Evolutionary conservation across 2,329 filamentous ascomycete genomes (phyloP).

Genomic region (Reticulascus tulasneorum): DNA sequence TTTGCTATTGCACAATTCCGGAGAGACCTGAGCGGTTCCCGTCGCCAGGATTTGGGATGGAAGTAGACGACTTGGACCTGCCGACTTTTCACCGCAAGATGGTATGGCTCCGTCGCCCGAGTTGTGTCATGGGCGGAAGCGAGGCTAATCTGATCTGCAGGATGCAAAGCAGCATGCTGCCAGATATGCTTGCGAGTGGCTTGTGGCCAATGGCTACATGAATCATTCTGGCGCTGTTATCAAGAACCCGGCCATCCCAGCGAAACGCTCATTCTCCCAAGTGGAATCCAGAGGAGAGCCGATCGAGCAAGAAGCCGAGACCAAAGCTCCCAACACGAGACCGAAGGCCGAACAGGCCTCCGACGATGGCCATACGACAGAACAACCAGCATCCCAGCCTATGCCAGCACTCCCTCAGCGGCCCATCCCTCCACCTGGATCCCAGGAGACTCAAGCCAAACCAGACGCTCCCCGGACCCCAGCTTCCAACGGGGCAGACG

Average conservation of each 20-base stretch:
- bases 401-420: background rate
- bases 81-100: slow-evolving; percentile 45
- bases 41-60: too few relatives aligned
- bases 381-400: background rate
- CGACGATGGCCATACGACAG: slow-evolving; percentile 4
- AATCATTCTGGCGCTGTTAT: slow-evolving; percentile 16
- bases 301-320: background rate
- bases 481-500: slow-evolving; percentile 4
- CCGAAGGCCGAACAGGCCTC: slow-evolving; percentile 11
- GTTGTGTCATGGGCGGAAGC: too few relatives aligned
- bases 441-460: background rate
- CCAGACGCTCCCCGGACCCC: slow-evolving; percentile 4
- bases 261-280: too few relatives aligned
- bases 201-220: slow-evolving; percentile 27
- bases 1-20: too few relatives aligned
- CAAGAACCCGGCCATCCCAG: slow-evolving; percentile 10
- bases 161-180: slow-evolving; percentile 51
- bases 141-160: too few relatives aligned
- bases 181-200: slow-evolving; percentile 40
- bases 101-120: slow-evolving; percentile 21
- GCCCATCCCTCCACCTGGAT: background rate
- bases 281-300: background rate
- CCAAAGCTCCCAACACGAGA: background rate
- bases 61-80: too few relatives aligned
- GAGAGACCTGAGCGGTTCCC: too few relatives aligned